These are phyloP conservation scores for Aegilops bicornis DNA, from an alignment of 176 grass and related monocot genomes.

Conservation along the genomic window DNA sequence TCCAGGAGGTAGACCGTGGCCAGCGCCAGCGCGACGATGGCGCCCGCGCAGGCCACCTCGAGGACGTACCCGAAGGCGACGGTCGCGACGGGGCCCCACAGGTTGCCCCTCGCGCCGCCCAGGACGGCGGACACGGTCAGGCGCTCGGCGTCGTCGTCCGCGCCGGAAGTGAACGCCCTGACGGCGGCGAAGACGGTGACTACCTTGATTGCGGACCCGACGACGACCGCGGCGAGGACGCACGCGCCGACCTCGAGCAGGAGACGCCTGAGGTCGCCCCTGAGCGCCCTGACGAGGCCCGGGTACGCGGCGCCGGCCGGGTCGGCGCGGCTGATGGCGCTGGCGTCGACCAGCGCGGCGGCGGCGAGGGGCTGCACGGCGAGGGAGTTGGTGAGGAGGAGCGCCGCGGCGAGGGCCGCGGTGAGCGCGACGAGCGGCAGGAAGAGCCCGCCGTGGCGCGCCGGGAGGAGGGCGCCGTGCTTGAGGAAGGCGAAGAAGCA, in stretches of 20 bases:
- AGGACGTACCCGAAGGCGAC: conserved; percentile 37
- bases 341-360: conserved; percentile 14
- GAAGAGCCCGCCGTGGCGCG: conserved; percentile 20
- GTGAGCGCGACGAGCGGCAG: conserved; percentile 32
- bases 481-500: conserved; percentile 34
- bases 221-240: conserved; percentile 17
- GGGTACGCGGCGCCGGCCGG: conserved; percentile 25
- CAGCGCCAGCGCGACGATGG: not conserved
- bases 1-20: conserved; percentile 27
- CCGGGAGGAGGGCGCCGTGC: conserved; percentile 36
- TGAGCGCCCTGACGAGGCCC: not conserved
- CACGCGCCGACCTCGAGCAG: conserved; percentile 13
- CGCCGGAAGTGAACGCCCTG: not conserved
- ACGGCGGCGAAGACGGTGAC: conserved; percentile 42
- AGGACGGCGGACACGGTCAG: not conserved
- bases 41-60: conserved; percentile 23
- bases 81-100: conserved; percentile 25
- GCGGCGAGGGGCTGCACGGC: conserved; percentile 46
- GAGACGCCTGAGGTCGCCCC: not conserved
- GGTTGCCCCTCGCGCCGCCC: not conserved
- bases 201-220: conserved; percentile 35
- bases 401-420: conserved; percentile 26
- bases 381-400: conserved; percentile 40
- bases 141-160: not conserved
- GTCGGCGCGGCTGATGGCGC: conserved; percentile 27